Percentiles rank a stretch among this genome's conserved stretches.
phyloP scores from a whole-genome alignment of 192 early-diverging fungal species.

The Backusella liffmaniae region DNA sequence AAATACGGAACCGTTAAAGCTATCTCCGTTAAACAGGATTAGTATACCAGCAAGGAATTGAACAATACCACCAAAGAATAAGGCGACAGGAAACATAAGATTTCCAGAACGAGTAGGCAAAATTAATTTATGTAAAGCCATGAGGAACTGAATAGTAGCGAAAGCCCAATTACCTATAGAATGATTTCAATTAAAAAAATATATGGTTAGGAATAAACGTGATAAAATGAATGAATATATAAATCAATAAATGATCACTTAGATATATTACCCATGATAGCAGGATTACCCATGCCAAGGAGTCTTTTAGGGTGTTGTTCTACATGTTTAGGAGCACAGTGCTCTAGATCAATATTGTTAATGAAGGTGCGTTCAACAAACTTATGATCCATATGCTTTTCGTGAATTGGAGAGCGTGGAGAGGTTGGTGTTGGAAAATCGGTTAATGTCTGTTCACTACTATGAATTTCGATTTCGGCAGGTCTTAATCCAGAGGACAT shows the following conservation, averaged over 20 bases:
- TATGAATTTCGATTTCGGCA: background rate
- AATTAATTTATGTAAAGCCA: constrained; percentile 21
- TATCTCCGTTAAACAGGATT: constrained; percentile 21
- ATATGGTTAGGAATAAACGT: background rate
- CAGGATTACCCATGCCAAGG: background rate
- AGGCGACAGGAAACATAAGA: constrained; percentile 21
- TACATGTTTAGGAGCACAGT: background rate
- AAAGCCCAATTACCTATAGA: constrained; percentile 23
- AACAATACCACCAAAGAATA: constrained; percentile 33
- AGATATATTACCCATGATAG: constrained; percentile 1
- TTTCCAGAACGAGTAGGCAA: constrained; percentile 21
- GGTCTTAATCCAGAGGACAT: background rate
- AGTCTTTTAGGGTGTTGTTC: background rate
- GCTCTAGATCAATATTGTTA: background rate
- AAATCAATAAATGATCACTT: background rate
- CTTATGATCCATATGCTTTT: background rate
- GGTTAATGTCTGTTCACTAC: background rate
- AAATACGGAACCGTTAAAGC: constrained; percentile 25
- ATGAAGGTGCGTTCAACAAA: background rate
- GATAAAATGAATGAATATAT: background rate
- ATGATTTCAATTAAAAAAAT: background rate
- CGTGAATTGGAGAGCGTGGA: background rate
- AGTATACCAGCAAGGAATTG: constrained; percentile 30
- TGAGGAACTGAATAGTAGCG: constrained; percentile 17
- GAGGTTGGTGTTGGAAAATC: background rate